A percentile compares a stretch with the other conserved stretches of the same genome.
Conservation (phyloP, 345 rosid genomes). For the Corchorus capsularis region DNA sequence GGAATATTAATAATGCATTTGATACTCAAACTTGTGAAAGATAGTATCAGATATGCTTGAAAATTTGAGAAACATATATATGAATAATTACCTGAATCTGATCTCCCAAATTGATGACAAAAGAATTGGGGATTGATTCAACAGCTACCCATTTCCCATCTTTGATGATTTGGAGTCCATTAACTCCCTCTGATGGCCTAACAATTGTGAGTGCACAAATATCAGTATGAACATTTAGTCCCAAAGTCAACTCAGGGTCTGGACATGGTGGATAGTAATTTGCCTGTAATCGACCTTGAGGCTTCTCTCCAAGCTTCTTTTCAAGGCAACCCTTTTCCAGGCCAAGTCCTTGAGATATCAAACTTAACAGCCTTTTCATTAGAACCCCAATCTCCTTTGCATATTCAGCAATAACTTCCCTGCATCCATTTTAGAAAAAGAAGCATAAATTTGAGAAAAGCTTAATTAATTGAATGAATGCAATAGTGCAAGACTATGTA, state of each 20-base stretch:
- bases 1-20: no score
- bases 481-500: background rate
- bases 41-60: no score
- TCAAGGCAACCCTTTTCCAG: constrained; percentile 15
- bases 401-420: constrained; percentile 24
- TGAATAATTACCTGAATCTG: constrained; percentile 23
- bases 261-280: constrained; percentile 35
- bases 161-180: constrained; percentile 34
- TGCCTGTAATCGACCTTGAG: constrained; percentile 5
- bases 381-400: constrained; percentile 25
- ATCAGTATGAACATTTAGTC: constrained; percentile 28
- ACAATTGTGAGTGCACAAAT: constrained; percentile 22
- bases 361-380: constrained; percentile 23
- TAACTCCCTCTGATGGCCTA: constrained; percentile 23
- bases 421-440: background rate
- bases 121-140: constrained; percentile 17
- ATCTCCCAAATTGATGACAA: constrained; percentile 24
- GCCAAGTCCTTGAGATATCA: constrained; percentile 32
- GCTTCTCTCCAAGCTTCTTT: constrained; percentile 17
- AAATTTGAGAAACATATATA: background rate
- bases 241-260: constrained; percentile 32
- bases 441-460: no score
- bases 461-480: background rate
- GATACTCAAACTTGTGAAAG: background rate
- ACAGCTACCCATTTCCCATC: constrained; percentile 32